Percentiles rank a stretch among this genome's conserved stretches.
These are phyloP conservation scores for Rhizoclosmatium sp. DNA, from an alignment of 192 early-diverging fungal genomes.

Conservation along the genomic window DNA sequence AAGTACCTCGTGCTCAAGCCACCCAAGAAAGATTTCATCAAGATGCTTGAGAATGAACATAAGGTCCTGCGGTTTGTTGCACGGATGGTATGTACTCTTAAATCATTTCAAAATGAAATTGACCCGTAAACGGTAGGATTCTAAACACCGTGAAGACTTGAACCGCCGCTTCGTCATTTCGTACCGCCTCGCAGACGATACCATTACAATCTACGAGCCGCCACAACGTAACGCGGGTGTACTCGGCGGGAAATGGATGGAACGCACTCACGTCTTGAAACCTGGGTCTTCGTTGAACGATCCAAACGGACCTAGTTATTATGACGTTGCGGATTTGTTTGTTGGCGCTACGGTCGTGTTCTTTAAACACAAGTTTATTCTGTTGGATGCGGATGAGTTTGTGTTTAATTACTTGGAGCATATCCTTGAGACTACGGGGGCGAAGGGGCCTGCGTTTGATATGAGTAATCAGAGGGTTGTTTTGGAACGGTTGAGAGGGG, in stretches of 20 bases:
- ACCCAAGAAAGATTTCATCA: slow-evolving; percentile 73
- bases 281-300: slow-evolving; percentile 55
- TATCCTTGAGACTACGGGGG: not conserved
- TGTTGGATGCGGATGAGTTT: slow-evolving; percentile 72
- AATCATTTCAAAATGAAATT: no score
- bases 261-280: slow-evolving; percentile 63
- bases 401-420: slow-evolving; percentile 65
- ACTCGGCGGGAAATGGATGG: slow-evolving; percentile 72
- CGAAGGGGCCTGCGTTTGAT: slow-evolving; percentile 33
- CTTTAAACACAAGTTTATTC: slow-evolving; percentile 57
- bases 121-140: slow-evolving; percentile 51
- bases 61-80: slow-evolving; percentile 69
- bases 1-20: slow-evolving; percentile 69
- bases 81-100: slow-evolving; percentile 61
- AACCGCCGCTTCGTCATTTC: slow-evolving; percentile 67
- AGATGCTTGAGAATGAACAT: slow-evolving; percentile 72
- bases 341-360: slow-evolving; percentile 63
- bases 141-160: slow-evolving; percentile 67
- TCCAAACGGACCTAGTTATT: slow-evolving; percentile 58
- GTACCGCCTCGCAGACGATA: slow-evolving; percentile 68
- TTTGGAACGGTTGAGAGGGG: slow-evolving; percentile 38
- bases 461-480: slow-evolving; percentile 41
- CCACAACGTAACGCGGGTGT: slow-evolving; percentile 68
- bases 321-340: slow-evolving; percentile 56
- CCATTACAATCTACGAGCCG: slow-evolving; percentile 72